Percentiles rank a stretch among this genome's conserved stretches.
These are phyloP conservation scores for Blastobotrys proliferans DNA, from an alignment of 1,139 yeast genomes.

Conservation along the genomic window DNA sequence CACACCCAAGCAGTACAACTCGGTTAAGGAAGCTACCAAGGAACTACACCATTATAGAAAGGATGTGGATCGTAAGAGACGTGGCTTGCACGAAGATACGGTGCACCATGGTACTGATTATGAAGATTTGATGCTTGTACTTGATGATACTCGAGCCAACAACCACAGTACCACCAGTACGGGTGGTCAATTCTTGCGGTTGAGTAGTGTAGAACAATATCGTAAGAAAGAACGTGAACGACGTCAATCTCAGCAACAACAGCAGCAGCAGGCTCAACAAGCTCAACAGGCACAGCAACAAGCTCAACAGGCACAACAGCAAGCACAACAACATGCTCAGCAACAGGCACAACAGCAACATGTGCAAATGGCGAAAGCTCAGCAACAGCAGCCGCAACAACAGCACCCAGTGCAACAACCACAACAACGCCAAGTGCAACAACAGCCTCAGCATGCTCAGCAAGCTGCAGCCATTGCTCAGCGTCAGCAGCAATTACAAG, in stretches of 20 bases:
- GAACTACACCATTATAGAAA: slow-evolving; percentile 25
- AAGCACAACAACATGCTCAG: slow-evolving; percentile 16
- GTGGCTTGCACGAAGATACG: slow-evolving; percentile 53
- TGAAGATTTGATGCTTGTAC: slow-evolving; percentile 77
- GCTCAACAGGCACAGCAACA: slow-evolving; percentile 12
- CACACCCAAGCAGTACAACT: slow-evolving; percentile 5
- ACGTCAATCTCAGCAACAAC: slow-evolving; percentile 19
- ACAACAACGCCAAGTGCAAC: neutral
- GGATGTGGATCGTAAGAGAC: slow-evolving; percentile 25
- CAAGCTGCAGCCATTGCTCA: neutral
- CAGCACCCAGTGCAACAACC: slow-evolving; percentile 14
- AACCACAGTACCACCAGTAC: slow-evolving; percentile 21
- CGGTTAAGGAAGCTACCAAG: slow-evolving; percentile 16
- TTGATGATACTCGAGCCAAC: slow-evolving; percentile 33
- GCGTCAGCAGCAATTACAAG: neutral
- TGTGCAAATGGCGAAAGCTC: slow-evolving; percentile 10
- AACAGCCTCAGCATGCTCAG: neutral
- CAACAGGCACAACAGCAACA: slow-evolving; percentile 14
- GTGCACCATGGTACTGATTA: slow-evolving; percentile 75
- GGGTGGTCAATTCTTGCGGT: slow-evolving; percentile 39
- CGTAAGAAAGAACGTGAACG: slow-evolving; percentile 37
- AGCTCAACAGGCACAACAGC: slow-evolving; percentile 15
- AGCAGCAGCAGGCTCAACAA: slow-evolving; percentile 20
- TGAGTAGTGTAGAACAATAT: slow-evolving; percentile 40
- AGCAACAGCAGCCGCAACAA: slow-evolving; percentile 13